A percentile compares a stretch with the other conserved stretches of the same genome.
These are phyloP conservation scores for Passiflora organensis DNA, from an alignment of 345 rosid genomes.

Conservation along the genomic window DNA sequence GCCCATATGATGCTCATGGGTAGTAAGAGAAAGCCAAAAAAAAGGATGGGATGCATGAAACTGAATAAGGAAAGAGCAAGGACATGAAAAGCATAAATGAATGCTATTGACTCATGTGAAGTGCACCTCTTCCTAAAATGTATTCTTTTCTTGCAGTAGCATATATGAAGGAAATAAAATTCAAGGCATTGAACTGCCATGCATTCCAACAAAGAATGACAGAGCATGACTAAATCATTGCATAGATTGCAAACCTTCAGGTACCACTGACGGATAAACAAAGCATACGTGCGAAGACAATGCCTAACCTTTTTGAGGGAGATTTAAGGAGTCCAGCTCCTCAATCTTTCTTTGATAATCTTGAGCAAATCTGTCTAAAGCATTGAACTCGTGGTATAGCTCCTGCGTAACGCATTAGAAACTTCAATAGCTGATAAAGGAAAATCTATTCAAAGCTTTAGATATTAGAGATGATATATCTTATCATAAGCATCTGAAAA, in stretches of 20 bases:
- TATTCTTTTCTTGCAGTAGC: too few species aligned
- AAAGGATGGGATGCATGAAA: background rate
- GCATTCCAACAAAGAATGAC: too few species aligned
- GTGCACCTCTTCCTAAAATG: too few species aligned
- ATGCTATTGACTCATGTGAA: too few species aligned
- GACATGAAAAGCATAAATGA: background rate
- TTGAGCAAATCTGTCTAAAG: constrained; percentile 63
- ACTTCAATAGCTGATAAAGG: too few species aligned
- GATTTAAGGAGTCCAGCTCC: constrained; percentile 50
- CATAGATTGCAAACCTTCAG: too few species aligned
- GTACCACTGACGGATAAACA: too few species aligned
- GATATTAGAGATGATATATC: background rate
- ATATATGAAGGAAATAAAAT: too few species aligned
- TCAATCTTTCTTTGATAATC: constrained; percentile 47
- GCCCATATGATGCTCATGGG: background rate
- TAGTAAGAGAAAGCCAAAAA: background rate
- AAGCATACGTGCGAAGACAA: too few species aligned
- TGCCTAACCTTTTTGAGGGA: constrained; percentile 46
- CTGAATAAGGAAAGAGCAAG: background rate
- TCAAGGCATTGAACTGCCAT: too few species aligned
- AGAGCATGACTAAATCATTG: too few species aligned
- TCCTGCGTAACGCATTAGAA: constrained; percentile 39
- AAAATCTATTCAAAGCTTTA: too few species aligned
- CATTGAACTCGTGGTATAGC: constrained; percentile 61
- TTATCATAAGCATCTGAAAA: background rate